Conservation (phyloP, 2,329 filamentous ascomycete genomes). For the Diaporthe citri region DNA sequence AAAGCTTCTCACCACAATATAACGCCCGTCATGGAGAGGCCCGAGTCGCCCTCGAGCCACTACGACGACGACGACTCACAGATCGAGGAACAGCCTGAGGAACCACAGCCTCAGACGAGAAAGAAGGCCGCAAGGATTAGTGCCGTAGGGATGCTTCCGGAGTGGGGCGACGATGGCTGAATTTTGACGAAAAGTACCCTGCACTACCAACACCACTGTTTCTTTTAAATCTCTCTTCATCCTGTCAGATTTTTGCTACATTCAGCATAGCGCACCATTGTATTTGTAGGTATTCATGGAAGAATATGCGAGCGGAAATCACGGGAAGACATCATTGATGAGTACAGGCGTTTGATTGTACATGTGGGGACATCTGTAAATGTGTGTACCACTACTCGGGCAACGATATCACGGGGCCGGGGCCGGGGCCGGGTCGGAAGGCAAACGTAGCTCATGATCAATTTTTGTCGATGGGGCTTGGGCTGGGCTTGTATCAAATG, state of each 20-base stretch:
- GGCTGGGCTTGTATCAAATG: neutral
- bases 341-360: slow-evolving; percentile 16
- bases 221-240: neutral
- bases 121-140: slow-evolving; percentile 53
- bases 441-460: neutral
- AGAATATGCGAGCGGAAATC: neutral
- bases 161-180: slow-evolving; percentile 41
- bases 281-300: neutral
- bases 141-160: slow-evolving; percentile 48
- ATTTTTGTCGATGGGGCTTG: neutral
- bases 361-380: slow-evolving; percentile 14
- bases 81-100: slow-evolving; percentile 37
- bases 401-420: neutral
- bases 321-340: slow-evolving; percentile 5
- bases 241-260: neutral
- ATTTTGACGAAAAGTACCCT: neutral
- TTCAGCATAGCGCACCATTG: slow-evolving; percentile 36
- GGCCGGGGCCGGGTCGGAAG: neutral
- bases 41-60: slow-evolving; percentile 49
- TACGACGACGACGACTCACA: slow-evolving; percentile 39
- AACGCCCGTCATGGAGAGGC: slow-evolving; percentile 46
- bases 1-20: neutral
- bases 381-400: neutral
- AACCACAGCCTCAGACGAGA: slow-evolving; percentile 42
- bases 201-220: neutral